Conservation (phyloP, 176 grass and related monocot species). For the Cenchrus fungigraminus region DNA sequence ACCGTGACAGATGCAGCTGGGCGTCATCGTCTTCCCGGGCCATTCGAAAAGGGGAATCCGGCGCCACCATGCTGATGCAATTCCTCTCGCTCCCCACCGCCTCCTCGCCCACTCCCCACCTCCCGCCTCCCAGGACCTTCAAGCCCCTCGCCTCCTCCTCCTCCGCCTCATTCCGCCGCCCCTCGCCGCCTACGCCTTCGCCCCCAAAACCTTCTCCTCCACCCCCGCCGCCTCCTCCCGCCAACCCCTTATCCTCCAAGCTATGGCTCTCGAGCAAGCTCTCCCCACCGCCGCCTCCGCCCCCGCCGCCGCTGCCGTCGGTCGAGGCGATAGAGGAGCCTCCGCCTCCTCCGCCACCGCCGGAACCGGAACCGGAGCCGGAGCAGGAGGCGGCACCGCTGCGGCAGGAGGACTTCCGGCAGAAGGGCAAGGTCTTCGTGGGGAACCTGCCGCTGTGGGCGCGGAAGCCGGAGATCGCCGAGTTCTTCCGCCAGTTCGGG, state of each 20-base stretch:
- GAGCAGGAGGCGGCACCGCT: conserved; percentile 24
- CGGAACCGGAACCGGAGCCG: not conserved
- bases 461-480: conserved; percentile 70
- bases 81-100: conserved; percentile 53
- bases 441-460: conserved; percentile 83
- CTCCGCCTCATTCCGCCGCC: conserved; percentile 42
- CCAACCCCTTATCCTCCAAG: conserved; percentile 75
- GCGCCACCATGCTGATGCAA: conserved; percentile 45
- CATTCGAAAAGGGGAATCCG: conserved; percentile 18
- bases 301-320: conserved; percentile 39
- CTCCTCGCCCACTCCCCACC: conserved; percentile 22
- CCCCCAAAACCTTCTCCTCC: conserved; percentile 8
- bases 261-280: conserved; percentile 94
- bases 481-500: conserved; percentile 94
- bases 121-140: conserved; percentile 39
- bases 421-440: conserved; percentile 84
- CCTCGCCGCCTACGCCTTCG: conserved; percentile 36
- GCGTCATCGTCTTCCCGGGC: conserved; percentile 34
- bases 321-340: not conserved
- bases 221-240: conserved; percentile 2
- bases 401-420: conserved; percentile 48
- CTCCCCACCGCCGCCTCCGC: conserved; percentile 48
- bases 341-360: not conserved
- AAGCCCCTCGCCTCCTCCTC: conserved; percentile 46
- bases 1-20: too few species aligned